phyloP scores from a whole-genome alignment of 176 grass and related monocot genomes.

The Puccinellia tenuiflora region DNA sequence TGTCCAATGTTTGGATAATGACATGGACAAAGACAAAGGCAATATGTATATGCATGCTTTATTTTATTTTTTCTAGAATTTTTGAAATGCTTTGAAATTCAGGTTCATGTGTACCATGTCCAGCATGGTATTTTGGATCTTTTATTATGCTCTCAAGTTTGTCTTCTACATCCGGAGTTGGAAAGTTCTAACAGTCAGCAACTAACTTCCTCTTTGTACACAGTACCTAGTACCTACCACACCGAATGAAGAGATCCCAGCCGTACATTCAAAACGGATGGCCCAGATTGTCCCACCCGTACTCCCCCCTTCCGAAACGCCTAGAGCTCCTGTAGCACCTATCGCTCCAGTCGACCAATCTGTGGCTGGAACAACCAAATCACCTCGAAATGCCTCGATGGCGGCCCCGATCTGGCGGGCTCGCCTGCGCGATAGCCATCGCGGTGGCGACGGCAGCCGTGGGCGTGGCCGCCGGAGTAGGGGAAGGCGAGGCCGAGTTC shows the following conservation, averaged over 20 bases:
- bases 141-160: no score
- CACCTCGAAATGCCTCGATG: constrained; percentile 30
- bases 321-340: background rate
- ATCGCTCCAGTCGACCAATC: background rate
- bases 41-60: no score
- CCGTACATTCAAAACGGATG: constrained; percentile 10
- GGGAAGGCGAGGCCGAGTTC: constrained; percentile 35
- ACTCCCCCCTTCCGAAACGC: background rate
- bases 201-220: no score
- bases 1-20: no score
- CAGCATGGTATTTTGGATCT: no score
- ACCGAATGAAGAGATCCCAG: background rate
- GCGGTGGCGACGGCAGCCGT: background rate
- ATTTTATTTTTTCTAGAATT: no score
- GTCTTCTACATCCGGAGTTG: no score
- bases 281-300: constrained; percentile 1
- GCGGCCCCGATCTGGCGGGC: constrained; percentile 25
- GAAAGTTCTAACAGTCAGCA: no score
- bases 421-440: constrained; percentile 7
- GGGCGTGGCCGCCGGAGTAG: constrained; percentile 7
- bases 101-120: no score
- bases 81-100: no score
- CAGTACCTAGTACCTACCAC: no score
- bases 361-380: background rate
- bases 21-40: no score